Evolutionary conservation across 257 asterid species (phyloP), one percentile per base, ranked within the genome.

Genomic region (Primulina eburnea): DNA sequence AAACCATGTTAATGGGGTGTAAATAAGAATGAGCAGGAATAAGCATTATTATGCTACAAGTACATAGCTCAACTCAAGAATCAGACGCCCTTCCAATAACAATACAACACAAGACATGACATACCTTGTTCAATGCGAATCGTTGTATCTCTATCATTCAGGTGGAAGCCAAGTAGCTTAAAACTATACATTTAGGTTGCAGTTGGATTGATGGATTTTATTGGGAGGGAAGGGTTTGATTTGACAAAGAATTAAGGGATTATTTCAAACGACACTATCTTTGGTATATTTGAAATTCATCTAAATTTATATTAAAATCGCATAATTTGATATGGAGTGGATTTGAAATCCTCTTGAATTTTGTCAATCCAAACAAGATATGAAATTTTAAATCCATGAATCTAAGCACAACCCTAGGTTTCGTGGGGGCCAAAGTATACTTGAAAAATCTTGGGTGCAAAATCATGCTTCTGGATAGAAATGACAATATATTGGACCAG

Each of bases 1-100:
- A 20, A 62, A 71, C 33, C 60, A 35, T 32, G 65, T 56, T 40
- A 58, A 28, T 63, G 11, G 26, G 68, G 30, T 28, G 30, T 35
- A 8, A 47, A 47, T 10, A 40, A 10, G 16, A 40, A 9, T 40
- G 50, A 40, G 50, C 50, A 40, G 14, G 7, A 47, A 47, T 11
- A 47, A 14, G 7, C 55, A 1, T 47, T 47, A 14, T 12, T 14
- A 4, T 14, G 7, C 20, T 47, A 4, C 0, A 47, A 47, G 55
- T 47, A 4, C 55, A 47, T 16, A 14, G 55, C n/a, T 47, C 55
- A 47, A 47, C 6, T 16, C n/a, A 47, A 5, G 18, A 47, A 12
- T 5, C n/a, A 5, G 7, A 3, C 2, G 0, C 7, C 18, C 20
- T 47, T 16, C 7, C 55, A 47, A 14, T 47, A 47, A 8, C 20